These are phyloP conservation scores for Fusarium sp. DNA, from an alignment of 2,329 filamentous ascomycete genomes.

Conservation along the genomic window DNA sequence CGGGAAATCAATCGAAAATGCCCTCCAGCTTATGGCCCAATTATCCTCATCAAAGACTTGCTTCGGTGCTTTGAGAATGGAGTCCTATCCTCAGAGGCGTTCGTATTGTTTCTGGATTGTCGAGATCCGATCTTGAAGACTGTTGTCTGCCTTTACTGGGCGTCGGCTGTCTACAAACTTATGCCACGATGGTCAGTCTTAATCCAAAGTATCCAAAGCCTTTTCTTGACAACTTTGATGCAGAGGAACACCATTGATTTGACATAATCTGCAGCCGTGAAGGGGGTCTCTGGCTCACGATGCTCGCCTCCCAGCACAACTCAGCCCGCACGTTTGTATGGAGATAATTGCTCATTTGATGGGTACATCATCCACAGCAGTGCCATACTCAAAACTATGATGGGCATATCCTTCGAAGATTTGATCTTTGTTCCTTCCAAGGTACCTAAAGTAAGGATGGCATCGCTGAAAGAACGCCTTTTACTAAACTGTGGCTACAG, in stretches of 20 bases:
- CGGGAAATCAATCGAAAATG: not conserved
- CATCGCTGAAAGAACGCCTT: not conserved
- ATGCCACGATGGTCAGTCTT: not conserved
- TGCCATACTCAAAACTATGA: not conserved
- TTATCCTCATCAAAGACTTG: not conserved
- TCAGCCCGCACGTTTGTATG: not conserved
- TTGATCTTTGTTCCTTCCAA: not conserved
- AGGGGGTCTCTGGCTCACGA: not conserved
- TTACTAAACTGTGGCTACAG: not conserved
- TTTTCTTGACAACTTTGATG: not conserved
- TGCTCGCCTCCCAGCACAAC: not conserved
- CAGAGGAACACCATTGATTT: fast-evolving
- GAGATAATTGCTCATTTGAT: not conserved
- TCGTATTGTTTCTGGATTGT: not conserved
- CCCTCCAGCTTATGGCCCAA: not conserved
- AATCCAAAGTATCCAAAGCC: not conserved
- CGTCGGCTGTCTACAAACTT: not conserved
- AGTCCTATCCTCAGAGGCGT: not conserved
- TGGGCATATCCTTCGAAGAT: not conserved
- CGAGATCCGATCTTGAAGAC: not conserved
- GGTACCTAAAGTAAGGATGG: not conserved
- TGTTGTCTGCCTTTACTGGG: not conserved
- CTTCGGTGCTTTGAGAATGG: not conserved
- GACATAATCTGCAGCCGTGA: not conserved
- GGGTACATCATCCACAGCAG: not conserved